Percentiles rank a stretch among this genome's conserved stretches.
phyloP scores from a whole-genome alignment of 768 basidiomycete species.

The Podaxis mareebaensis region DNA sequence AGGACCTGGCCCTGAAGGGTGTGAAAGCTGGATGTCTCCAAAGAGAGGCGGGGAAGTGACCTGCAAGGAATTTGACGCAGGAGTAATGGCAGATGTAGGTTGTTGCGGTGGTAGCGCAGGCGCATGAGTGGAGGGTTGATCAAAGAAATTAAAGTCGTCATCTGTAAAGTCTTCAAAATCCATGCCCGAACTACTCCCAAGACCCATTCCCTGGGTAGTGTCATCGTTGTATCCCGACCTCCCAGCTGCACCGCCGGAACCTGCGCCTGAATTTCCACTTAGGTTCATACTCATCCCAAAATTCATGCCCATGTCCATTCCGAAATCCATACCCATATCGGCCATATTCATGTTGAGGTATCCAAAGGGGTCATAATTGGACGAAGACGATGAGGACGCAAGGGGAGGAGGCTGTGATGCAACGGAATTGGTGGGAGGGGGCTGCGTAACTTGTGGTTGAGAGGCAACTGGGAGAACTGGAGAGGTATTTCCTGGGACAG shows the following conservation, averaged over 20 bases:
- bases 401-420: constrained; percentile 10
- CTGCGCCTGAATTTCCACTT: constrained; percentile 11
- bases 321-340: constrained; percentile 51
- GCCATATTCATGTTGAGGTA: constrained; percentile 47
- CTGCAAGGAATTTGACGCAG: not conserved
- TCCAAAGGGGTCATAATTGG: constrained; percentile 45
- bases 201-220: constrained; percentile 33
- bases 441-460: constrained; percentile 8
- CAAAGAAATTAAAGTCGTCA: constrained; percentile 89
- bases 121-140: constrained; percentile 44
- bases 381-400: constrained; percentile 22
- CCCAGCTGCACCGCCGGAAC: constrained; percentile 23
- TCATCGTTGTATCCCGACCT: constrained; percentile 23
- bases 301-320: constrained; percentile 36
- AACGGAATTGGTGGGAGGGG: constrained; percentile 9
- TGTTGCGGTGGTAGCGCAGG: constrained; percentile 14
- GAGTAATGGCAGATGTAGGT: constrained; percentile 7
- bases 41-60: constrained; percentile 21
- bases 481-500: constrained; percentile 27
- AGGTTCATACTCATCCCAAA: constrained; percentile 34
- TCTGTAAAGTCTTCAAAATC: constrained; percentile 77
- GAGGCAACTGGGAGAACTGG: constrained; percentile 24
- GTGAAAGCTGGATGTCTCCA: constrained; percentile 25
- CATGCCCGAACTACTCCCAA: constrained; percentile 33
- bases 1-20: constrained; percentile 23